Evolutionary conservation across 1,139 yeast genomes (phyloP).

Genomic region (Candida tropicalis): DNA sequence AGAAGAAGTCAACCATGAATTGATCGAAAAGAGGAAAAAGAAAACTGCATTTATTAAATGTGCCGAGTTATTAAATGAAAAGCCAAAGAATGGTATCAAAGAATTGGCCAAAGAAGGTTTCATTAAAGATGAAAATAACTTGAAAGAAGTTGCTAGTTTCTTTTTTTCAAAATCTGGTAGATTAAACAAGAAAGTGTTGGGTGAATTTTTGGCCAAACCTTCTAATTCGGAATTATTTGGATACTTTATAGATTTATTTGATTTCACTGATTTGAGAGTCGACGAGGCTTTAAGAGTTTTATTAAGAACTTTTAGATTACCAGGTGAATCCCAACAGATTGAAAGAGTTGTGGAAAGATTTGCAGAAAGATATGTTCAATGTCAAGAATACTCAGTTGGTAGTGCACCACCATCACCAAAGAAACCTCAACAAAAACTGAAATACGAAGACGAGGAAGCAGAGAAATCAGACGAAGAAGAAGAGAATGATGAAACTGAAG

Average conservation of each 20-base stretch:
- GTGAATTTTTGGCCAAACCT: constrained; percentile 84
- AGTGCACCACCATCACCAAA: constrained; percentile 5
- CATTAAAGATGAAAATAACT: constrained; percentile 54
- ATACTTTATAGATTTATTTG: constrained; percentile 70
- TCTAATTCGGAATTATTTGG: constrained; percentile 60
- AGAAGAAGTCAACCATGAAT: constrained; percentile 26
- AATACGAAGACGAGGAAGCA: too few relatives aligned
- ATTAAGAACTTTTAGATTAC: constrained; percentile 83
- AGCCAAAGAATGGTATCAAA: constrained; percentile 75
- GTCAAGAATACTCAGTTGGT: constrained; percentile 12
- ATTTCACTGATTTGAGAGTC: constrained; percentile 75
- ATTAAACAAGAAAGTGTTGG: constrained; percentile 82
- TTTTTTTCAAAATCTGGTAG: constrained; percentile 78
- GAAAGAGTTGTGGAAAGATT: constrained; percentile 88
- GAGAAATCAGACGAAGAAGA: constrained; percentile 20
- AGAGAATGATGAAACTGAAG: constrained; percentile 20
- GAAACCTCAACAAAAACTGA: constrained; percentile 33
- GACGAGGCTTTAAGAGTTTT: constrained; percentile 91
- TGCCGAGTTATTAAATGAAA: constrained; percentile 71
- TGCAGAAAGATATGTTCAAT: constrained; percentile 72
- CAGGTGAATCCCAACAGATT: constrained; percentile 97
- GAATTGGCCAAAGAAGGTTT: constrained; percentile 65
- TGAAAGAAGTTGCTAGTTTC: constrained; percentile 70
- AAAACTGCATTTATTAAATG: constrained; percentile 77
- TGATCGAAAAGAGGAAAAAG: constrained; percentile 53